Percentiles rank a stretch among this genome's conserved stretches.
These are phyloP conservation scores for Spathaspora gorwiae DNA, from an alignment of 805 yeast species.

Conservation along the genomic window DNA sequence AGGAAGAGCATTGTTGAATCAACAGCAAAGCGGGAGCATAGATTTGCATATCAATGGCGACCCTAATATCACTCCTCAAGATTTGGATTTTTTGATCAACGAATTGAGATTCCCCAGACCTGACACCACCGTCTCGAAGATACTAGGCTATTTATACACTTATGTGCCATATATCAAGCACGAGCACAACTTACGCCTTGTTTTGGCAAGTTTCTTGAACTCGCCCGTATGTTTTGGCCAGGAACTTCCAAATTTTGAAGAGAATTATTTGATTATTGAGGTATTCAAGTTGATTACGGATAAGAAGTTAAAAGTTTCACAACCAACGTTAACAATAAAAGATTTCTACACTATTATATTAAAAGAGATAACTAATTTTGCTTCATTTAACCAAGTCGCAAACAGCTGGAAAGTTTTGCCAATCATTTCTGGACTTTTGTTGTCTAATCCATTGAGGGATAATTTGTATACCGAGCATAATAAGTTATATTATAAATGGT, in stretches of 20 bases:
- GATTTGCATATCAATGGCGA: background rate
- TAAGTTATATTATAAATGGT: constrained; percentile 23
- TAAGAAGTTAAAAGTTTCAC: constrained; percentile 42
- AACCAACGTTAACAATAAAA: constrained; percentile 45
- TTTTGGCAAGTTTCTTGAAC: constrained; percentile 41
- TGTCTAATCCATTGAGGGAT: constrained; percentile 33
- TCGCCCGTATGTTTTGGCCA: constrained; percentile 33
- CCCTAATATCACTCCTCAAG: constrained; percentile 27
- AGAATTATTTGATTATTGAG: constrained; percentile 40
- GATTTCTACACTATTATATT: constrained; percentile 37
- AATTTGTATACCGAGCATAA: constrained; percentile 26
- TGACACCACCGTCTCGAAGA: constrained; percentile 23
- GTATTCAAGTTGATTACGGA: constrained; percentile 44
- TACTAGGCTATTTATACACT: constrained; percentile 46
- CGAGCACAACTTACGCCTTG: constrained; percentile 40
- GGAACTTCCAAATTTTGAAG: constrained; percentile 19
- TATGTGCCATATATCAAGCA: constrained; percentile 48
- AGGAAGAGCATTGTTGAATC: constrained; percentile 4
- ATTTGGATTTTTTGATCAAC: constrained; percentile 44
- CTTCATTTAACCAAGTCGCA: constrained; percentile 18
- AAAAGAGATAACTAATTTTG: constrained; percentile 31
- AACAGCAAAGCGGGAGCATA: background rate
- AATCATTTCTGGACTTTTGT: constrained; percentile 40
- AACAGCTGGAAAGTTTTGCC: constrained; percentile 48
- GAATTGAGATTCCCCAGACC: constrained; percentile 40